Evolutionary conservation across 179 eudicot species (phyloP).

Genomic region (Silene vulgaris): DNA sequence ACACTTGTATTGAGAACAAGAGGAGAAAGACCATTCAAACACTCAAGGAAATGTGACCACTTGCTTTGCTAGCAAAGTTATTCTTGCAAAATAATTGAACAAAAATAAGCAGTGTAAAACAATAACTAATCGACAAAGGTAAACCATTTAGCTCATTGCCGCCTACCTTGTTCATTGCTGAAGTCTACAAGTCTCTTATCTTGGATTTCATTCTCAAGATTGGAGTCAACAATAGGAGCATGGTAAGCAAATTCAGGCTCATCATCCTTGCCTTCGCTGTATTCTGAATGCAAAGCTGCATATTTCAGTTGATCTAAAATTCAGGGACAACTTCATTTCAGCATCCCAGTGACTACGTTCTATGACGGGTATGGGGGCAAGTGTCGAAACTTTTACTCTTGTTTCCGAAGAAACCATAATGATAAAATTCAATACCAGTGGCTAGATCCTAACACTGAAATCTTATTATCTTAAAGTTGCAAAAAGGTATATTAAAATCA

Average conservation of each 20-base stretch:
- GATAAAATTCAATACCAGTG: background rate
- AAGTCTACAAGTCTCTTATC: constrained; percentile 9
- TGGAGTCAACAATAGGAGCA: background rate
- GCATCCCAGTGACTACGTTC: background rate
- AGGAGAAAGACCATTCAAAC: too few species aligned
- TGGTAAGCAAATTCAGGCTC: background rate
- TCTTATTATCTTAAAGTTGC: background rate
- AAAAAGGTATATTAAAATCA: background rate
- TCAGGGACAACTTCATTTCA: background rate
- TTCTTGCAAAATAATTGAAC: background rate
- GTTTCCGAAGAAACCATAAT: background rate
- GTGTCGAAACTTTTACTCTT: background rate
- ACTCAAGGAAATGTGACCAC: too few species aligned
- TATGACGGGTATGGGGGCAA: background rate
- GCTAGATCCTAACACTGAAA: background rate
- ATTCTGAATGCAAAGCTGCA: constrained; percentile 10
- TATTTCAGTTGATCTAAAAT: background rate
- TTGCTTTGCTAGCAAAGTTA: too few species aligned
- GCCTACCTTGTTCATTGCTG: constrained; percentile 15
- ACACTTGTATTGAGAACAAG: too few species aligned
- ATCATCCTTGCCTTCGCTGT: background rate
- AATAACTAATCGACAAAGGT: background rate
- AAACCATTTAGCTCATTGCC: background rate
- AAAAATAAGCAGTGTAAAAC: too few species aligned
- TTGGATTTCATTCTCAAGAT: constrained; percentile 8